A percentile compares a stretch with the other conserved stretches of the same genome.
Conservation (phyloP, 495 filamentous ascomycete species). For the Hypoxylon fragiforme region DNA sequence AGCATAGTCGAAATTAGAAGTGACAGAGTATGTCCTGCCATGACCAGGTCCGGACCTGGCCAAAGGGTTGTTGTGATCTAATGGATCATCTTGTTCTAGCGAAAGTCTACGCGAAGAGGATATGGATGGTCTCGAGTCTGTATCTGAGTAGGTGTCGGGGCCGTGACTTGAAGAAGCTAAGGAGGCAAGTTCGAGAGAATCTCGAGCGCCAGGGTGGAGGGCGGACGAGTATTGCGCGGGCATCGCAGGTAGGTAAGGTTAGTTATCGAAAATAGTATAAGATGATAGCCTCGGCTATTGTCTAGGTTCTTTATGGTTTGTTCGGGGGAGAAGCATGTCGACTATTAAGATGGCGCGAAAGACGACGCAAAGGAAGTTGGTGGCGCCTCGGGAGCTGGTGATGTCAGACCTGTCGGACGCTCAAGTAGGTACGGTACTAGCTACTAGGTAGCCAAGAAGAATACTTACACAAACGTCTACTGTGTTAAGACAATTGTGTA, state of each 20-base stretch:
- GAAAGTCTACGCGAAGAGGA: conserved; percentile 91
- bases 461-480: no score
- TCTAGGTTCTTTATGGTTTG: conserved; percentile 13
- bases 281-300: conserved; percentile 11
- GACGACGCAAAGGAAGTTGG: background rate
- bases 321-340: conserved; percentile 27
- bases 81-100: conserved; percentile 81
- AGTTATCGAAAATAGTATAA: conserved; percentile 3
- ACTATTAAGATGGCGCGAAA: conserved; percentile 12
- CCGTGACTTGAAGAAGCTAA: conserved; percentile 78
- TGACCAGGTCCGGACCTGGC: conserved; percentile 51
- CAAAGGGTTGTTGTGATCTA: conserved; percentile 62
- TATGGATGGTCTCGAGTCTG: conserved; percentile 77
- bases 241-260: conserved; percentile 38
- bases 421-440: no score
- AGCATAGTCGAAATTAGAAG: conserved; percentile 91
- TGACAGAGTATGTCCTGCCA: conserved; percentile 79
- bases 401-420: background rate
- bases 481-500: no score
- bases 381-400: background rate
- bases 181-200: conserved; percentile 95
- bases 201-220: conserved; percentile 60
- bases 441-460: no score
- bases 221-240: conserved; percentile 52
- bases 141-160: conserved; percentile 60